Evolutionary conservation across 768 basidiomycete genomes (phyloP).

Genomic region (Kwoniella newhampshirensis): DNA sequence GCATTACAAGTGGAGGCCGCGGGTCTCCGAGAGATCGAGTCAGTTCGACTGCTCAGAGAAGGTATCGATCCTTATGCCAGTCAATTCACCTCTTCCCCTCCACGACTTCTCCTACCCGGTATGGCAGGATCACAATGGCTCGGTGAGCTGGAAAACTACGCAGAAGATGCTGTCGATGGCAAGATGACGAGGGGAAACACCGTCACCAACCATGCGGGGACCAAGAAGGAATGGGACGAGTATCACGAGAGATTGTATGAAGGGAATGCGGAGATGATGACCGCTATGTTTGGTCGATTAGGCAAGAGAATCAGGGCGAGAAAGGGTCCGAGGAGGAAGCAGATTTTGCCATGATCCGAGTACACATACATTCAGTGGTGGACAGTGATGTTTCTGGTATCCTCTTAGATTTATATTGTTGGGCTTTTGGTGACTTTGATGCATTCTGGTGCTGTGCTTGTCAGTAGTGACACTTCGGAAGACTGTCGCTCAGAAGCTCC

Average conservation of each 20-base stretch:
- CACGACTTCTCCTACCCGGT: background rate
- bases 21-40: slow-evolving; percentile 20
- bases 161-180: slow-evolving; percentile 1
- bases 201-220: background rate
- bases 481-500: too few species aligned
- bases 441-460: too few species aligned
- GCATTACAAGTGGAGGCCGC: slow-evolving; percentile 11
- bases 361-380: too few species aligned
- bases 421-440: too few species aligned
- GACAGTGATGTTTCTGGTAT: too few species aligned
- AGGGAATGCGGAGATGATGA: slow-evolving; percentile 13
- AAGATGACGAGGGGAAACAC: background rate
- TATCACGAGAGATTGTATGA: slow-evolving; percentile 10
- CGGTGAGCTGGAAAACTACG: background rate
- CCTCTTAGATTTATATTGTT: too few species aligned
- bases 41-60: slow-evolving; percentile 10
- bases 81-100: background rate
- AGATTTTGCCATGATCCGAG: too few species aligned
- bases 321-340: background rate
- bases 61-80: slow-evolving; percentile 12
- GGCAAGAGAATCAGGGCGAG: slow-evolving; percentile 1
- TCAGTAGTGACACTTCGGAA: too few species aligned
- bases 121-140: background rate
- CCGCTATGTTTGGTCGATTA: slow-evolving; percentile 3
- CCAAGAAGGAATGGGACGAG: slow-evolving; percentile 5